phyloP scores from a whole-genome alignment of 2,329 filamentous ascomycete genomes.

The Phialocephala sp. region DNA sequence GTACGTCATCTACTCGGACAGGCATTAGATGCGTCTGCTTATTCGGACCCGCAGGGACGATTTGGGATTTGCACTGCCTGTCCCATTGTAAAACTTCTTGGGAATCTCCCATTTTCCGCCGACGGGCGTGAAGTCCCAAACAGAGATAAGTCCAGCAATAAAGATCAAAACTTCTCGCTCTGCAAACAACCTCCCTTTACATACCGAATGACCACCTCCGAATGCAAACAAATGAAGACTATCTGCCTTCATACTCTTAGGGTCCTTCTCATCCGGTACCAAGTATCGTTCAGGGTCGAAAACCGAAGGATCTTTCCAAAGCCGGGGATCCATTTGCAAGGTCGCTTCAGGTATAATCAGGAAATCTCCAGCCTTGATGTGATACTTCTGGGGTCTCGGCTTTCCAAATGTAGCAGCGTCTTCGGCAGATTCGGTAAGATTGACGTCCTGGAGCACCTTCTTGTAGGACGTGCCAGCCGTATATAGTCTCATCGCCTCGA shows the following conservation, averaged over 20 bases:
- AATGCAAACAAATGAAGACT: slow-evolving; percentile 51
- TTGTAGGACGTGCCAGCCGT: slow-evolving; percentile 48
- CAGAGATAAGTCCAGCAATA: slow-evolving; percentile 54
- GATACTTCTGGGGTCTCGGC: slow-evolving; percentile 42
- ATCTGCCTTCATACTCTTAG: slow-evolving; percentile 39
- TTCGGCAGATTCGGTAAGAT: slow-evolving; percentile 30
- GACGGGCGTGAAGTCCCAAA: slow-evolving; percentile 58
- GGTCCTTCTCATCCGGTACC: slow-evolving; percentile 40
- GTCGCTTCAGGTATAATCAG: slow-evolving; percentile 49
- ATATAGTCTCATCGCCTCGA: slow-evolving; percentile 52
- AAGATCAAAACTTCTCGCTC: slow-evolving; percentile 55
- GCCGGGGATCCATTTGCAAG: slow-evolving; percentile 47
- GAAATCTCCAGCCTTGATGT: slow-evolving; percentile 46
- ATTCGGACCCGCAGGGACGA: slow-evolving; percentile 18
- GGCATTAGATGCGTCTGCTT: slow-evolving; percentile 10
- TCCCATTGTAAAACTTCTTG: slow-evolving; percentile 23
- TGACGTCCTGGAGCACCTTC: slow-evolving; percentile 36
- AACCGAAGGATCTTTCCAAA: slow-evolving; percentile 45
- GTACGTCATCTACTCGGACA: not conserved
- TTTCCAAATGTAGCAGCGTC: slow-evolving; percentile 42
- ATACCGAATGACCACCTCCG: slow-evolving; percentile 52
- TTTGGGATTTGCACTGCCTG: slow-evolving; percentile 24
- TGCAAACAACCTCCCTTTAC: slow-evolving; percentile 55
- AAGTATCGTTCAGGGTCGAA: slow-evolving; percentile 53
- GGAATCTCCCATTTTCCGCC: slow-evolving; percentile 26